Conservation (phyloP, 495 filamentous ascomycete species). For the Neurospora sp. region DNA sequence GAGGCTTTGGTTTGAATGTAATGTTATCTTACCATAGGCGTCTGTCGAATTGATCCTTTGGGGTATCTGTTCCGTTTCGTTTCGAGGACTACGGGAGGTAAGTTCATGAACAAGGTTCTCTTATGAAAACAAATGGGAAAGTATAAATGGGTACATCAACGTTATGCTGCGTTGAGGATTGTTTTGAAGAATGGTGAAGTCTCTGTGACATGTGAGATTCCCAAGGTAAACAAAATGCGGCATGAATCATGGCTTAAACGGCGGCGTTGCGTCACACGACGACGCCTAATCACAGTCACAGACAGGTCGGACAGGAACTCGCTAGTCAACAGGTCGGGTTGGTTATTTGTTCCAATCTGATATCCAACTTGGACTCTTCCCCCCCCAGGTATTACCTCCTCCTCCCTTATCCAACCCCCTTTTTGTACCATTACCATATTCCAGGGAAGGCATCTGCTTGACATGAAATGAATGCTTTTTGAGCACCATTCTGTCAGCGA, state of each 20-base stretch:
- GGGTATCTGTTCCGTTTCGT: not conserved
- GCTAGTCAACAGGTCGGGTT: not conserved
- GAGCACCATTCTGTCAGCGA: not conserved
- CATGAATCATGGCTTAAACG: not conserved
- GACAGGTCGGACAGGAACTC: not conserved
- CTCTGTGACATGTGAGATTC: not conserved
- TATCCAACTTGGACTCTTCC: not conserved
- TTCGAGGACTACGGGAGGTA: not conserved
- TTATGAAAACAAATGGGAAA: not conserved
- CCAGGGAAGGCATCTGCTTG: not conserved
- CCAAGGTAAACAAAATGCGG: not conserved
- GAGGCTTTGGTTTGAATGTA: not conserved
- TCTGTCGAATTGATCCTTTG: not conserved
- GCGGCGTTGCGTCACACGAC: not conserved
- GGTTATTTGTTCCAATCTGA: not conserved
- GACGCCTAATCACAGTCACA: not conserved
- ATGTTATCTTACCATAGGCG: not conserved
- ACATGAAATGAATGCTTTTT: not conserved
- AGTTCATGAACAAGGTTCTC: not conserved
- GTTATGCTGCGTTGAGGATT: not conserved
- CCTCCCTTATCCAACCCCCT: not conserved
- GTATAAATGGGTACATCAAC: not conserved
- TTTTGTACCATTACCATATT: not conserved
- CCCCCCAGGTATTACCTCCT: not conserved
- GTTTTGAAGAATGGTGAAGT: not conserved